Conservation (phyloP, 2,329 filamentous ascomycete species). For the Aspergillus awamori region DNA sequence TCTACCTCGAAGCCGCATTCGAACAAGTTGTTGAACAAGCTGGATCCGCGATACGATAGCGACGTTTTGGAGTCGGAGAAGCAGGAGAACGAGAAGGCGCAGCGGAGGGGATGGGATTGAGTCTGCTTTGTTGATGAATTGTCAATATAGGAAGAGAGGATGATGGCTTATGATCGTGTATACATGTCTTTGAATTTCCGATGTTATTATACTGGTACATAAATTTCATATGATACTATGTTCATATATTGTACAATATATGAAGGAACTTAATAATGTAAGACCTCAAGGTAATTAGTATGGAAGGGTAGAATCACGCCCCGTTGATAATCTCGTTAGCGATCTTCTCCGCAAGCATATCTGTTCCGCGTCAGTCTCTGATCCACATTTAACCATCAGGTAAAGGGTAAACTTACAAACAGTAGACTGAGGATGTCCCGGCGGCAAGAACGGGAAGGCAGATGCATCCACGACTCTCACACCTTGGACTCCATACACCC, state of each 20-base stretch:
- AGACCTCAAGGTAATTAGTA: not conserved
- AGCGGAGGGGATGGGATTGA: not conserved
- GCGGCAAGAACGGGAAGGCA: conserved; percentile 38
- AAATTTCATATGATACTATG: too few species aligned
- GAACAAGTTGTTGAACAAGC: conserved; percentile 10
- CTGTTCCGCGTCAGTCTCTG: conserved; percentile 4
- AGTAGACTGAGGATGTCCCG: conserved; percentile 43
- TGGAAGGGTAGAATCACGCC: not conserved
- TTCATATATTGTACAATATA: not conserved
- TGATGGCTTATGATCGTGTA: too few species aligned
- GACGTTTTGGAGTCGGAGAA: conserved; percentile 4
- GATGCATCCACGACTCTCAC: conserved; percentile 41
- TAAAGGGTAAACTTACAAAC: conserved; percentile 32
- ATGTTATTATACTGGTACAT: too few species aligned
- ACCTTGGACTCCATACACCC: conserved; percentile 33
- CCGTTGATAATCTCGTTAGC: not conserved
- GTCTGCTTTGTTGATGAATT: too few species aligned
- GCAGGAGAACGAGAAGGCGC: not conserved
- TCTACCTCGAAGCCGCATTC: conserved; percentile 10
- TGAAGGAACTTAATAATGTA: too few species aligned
- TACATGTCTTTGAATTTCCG: too few species aligned
- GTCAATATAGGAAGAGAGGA: too few species aligned
- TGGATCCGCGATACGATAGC: conserved; percentile 9
- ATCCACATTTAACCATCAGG: too few species aligned
- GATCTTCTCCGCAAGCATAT: conserved; percentile 44